Conservation (phyloP, 2,329 filamentous ascomycete species). For the Grosmannia clavigera region DNA sequence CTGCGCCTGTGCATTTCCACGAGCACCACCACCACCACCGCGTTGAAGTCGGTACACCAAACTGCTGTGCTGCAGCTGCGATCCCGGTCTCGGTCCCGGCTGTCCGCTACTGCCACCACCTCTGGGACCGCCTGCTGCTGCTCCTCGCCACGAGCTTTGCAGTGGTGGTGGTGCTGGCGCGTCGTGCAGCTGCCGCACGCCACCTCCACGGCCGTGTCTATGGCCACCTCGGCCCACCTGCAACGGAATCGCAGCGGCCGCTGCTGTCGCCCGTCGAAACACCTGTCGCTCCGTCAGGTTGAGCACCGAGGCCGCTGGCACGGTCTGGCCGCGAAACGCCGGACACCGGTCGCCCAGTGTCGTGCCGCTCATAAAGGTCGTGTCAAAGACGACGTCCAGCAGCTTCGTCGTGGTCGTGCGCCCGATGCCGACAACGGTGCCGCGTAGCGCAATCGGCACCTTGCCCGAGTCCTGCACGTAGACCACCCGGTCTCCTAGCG, state of each 20-base stretch:
- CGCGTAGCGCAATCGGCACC: slow-evolving; percentile 81
- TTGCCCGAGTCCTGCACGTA: slow-evolving; percentile 90
- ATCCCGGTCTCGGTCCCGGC: slow-evolving; percentile 15
- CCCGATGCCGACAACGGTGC: slow-evolving; percentile 91
- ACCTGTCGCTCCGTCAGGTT: slow-evolving; percentile 79
- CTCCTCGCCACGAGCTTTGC: slow-evolving; percentile 45
- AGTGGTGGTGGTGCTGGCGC: slow-evolving; percentile 42
- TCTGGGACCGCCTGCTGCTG: slow-evolving; percentile 25
- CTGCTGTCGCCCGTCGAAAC: slow-evolving; percentile 29
- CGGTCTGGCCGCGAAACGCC: slow-evolving; percentile 86
- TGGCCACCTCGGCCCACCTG: slow-evolving; percentile 16
- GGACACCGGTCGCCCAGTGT: slow-evolving; percentile 82
- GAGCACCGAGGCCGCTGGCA: slow-evolving; percentile 74
- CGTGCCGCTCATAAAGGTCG: slow-evolving; percentile 93
- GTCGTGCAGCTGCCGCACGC: slow-evolving; percentile 44
- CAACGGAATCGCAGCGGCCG: not conserved
- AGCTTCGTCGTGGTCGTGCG: slow-evolving; percentile 71
- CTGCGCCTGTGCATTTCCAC: not conserved
- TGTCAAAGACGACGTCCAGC: slow-evolving; percentile 87
- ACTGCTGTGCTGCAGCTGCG: slow-evolving; percentile 36
- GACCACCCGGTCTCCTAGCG: slow-evolving; percentile 78
- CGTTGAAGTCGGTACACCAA: slow-evolving; percentile 33
- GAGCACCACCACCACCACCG: slow-evolving; percentile 10
- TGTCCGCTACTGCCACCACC: slow-evolving; percentile 24
- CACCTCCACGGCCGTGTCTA: slow-evolving; percentile 12